These are phyloP conservation scores for Plantago lanceolata DNA, from an alignment of 305 asterid genomes.

Conservation along the genomic window DNA sequence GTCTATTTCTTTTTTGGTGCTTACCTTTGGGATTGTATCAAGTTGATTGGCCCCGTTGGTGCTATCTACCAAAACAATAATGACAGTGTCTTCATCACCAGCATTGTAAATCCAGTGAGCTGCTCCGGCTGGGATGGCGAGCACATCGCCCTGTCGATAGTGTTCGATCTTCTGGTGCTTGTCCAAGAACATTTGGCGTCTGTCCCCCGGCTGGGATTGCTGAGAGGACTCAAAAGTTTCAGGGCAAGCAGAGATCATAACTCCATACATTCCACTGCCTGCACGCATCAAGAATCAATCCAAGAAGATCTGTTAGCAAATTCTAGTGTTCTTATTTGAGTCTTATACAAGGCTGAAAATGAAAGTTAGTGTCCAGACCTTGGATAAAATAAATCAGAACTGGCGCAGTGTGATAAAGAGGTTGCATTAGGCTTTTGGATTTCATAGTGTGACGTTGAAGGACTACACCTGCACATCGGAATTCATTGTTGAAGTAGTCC, in stretches of 20 bases:
- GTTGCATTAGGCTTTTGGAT: slow-evolving; percentile 41
- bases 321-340: background rate
- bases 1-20: background rate
- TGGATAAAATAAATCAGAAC: slow-evolving; percentile 39
- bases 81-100: slow-evolving; percentile 47
- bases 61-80: slow-evolving; percentile 38
- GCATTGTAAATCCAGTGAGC: slow-evolving; percentile 64
- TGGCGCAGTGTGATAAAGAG: slow-evolving; percentile 48
- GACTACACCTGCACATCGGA: slow-evolving; percentile 61
- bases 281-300: slow-evolving; percentile 1
- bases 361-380: slow-evolving; percentile 29
- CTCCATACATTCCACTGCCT: slow-evolving; percentile 48
- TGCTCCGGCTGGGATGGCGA: slow-evolving; percentile 50
- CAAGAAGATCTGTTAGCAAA: background rate
- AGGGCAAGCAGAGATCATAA: slow-evolving; percentile 51
- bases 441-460: slow-evolving; percentile 43
- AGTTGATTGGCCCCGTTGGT: slow-evolving; percentile 53
- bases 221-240: slow-evolving; percentile 52
- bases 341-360: background rate
- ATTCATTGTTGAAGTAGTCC: slow-evolving; percentile 42
- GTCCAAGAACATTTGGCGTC: slow-evolving; percentile 30
- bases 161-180: slow-evolving; percentile 49
- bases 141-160: slow-evolving; percentile 42
- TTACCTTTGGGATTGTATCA: slow-evolving; percentile 45
- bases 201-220: slow-evolving; percentile 6